Evolutionary conservation across 2,329 filamentous ascomycete species (phyloP), one percentile per base, ranked within the genome.

Genomic region (Arthrobotrys entomopaga): DNA sequence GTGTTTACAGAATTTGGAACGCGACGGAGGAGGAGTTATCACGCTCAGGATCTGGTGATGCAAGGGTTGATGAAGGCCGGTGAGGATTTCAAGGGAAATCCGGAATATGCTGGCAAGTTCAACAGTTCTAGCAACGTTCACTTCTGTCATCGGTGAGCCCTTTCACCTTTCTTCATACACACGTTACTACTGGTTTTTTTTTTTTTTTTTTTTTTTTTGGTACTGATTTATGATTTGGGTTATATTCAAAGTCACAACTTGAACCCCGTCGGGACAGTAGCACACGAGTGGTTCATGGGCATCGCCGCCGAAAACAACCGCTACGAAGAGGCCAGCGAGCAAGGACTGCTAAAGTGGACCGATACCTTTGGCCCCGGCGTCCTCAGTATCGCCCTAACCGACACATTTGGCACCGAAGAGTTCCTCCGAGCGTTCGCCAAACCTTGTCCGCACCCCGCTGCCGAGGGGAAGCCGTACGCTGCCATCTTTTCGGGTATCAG

Each of bases 221-320:
- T 34, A 8, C 10, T 34, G 5, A 34, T 34, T 7, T 10, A 34
- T 34, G 24, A 1, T 15, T 57, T 1, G 42, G 6, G 2, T 15
- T 43, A n/a, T 22, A n/a, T n/a, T n/a, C n/a, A 43, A 49, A 77
- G 92, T 79, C 94, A 96, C 82, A 89, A 88, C 50, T 88, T 97
- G 52, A 84, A 88, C 2, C 93, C 95, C 0, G 87, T 98, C 11
- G 95, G 95, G 3, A 99, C 95, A 0, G 89, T 92, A 1, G 95
- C 95, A 0, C 95, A 99, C 80, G 95, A 99, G 83, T 99, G 95
- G 95, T 98, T 97, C 84, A 99, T 99, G 95, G 93, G 92, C 48
- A 94, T 96, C 76, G 95, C 95, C 0, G 93, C 95, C 43, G 92
- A 97, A 78, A 91, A 90, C 3, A 86, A 92, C 76, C 87, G 97